These are phyloP conservation scores for Apostasia shenzhenica DNA, from an alignment of 106 monocot genomes.

Conservation along the genomic window DNA sequence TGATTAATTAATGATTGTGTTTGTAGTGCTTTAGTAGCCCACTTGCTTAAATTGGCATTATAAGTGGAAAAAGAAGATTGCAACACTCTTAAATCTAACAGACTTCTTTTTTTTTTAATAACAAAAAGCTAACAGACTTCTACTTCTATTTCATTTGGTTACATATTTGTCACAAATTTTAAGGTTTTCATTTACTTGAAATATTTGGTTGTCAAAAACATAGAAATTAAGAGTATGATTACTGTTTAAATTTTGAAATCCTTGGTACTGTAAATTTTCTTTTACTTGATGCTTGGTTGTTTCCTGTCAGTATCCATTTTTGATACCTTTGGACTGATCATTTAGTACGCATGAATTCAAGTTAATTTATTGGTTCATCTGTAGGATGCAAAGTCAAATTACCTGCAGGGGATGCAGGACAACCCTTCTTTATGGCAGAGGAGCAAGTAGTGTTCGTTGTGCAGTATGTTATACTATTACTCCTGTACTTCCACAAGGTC, in stretches of 20 bases:
- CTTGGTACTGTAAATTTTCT: neutral
- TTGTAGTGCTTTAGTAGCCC: too few species aligned
- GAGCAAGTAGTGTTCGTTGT: conserved; percentile 58
- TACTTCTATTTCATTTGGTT: too few species aligned
- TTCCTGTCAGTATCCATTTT: neutral
- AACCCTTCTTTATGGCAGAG: conserved; percentile 46
- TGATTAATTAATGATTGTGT: too few species aligned
- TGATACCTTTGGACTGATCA: neutral
- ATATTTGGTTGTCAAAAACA: too few species aligned
- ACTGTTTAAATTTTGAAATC: neutral
- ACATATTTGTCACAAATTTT: too few species aligned
- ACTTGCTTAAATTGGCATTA: too few species aligned
- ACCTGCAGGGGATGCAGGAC: conserved; percentile 62
- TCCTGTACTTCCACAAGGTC: conserved; percentile 32
- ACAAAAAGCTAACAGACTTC: too few species aligned
- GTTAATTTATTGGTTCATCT: neutral
- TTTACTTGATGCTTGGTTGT: neutral
- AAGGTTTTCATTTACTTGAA: too few species aligned
- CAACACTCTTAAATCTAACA: too few species aligned
- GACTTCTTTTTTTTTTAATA: too few species aligned
- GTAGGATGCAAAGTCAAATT: conserved; percentile 69
- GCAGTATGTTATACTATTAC: conserved; percentile 59
- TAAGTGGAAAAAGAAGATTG: too few species aligned
- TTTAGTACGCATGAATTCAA: too few species aligned
- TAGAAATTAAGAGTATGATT: neutral